Percentiles rank a stretch among this genome's conserved stretches.
These are phyloP conservation scores for Globisporangium perplexum DNA, from an alignment of 352 stramenopile species.

Conservation along the genomic window DNA sequence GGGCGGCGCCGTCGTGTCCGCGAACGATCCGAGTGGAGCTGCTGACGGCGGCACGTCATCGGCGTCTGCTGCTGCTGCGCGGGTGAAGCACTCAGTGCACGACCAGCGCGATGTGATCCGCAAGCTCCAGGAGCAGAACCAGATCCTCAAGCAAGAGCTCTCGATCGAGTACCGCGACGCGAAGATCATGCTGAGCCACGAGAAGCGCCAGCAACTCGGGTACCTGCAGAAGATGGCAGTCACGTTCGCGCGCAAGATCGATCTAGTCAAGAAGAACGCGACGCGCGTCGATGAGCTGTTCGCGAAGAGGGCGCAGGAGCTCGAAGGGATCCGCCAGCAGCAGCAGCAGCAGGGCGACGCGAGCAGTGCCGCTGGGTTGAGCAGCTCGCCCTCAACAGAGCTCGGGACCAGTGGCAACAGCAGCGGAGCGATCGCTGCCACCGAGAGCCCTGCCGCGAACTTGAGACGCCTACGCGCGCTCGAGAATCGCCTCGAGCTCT, in stretches of 20 bases:
- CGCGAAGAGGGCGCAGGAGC: slow-evolving; percentile 36
- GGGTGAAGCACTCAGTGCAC: slow-evolving; percentile 48
- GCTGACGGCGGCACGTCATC: not conserved
- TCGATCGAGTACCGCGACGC: slow-evolving; percentile 62
- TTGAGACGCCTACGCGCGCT: slow-evolving; percentile 45
- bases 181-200: slow-evolving; percentile 36
- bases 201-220: slow-evolving; percentile 52
- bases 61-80: not conserved
- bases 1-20: slow-evolving; percentile 5
- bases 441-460: slow-evolving; percentile 38
- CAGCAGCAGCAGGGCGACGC: slow-evolving; percentile 13
- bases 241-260: slow-evolving; percentile 46
- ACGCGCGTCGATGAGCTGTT: slow-evolving; percentile 41
- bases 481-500: slow-evolving; percentile 69
- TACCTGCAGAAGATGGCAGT: slow-evolving; percentile 46
- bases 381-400: slow-evolving; percentile 10
- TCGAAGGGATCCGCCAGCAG: slow-evolving; percentile 35
- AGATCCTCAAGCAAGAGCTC: slow-evolving; percentile 69
- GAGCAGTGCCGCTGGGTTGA: not conserved
- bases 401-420: slow-evolving; percentile 2
- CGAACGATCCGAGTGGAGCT: slow-evolving; percentile 3
- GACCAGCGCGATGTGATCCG: slow-evolving; percentile 68
- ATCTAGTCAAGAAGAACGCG: slow-evolving; percentile 31
- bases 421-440: slow-evolving; percentile 1
- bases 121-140: slow-evolving; percentile 66